These are phyloP conservation scores for Cotoneaster glaucophyllus DNA, from an alignment of 306 rosid genomes.

Conservation along the genomic window DNA sequence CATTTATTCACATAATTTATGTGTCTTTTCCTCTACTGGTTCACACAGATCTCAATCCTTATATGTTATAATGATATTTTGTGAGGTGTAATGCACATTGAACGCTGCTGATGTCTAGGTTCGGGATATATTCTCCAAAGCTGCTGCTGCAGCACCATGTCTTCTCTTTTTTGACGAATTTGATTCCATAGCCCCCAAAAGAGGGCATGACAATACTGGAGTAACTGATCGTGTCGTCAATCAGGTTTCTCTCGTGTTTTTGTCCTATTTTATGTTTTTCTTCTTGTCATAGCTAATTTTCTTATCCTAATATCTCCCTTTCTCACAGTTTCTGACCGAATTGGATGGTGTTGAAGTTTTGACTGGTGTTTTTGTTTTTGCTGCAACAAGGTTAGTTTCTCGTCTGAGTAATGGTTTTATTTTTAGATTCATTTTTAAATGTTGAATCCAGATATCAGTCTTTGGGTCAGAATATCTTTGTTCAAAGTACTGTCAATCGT, in stretches of 20 bases:
- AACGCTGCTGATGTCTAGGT: slow-evolving; percentile 43
- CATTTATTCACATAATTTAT: background rate
- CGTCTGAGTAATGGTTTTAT: background rate
- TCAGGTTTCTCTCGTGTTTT: slow-evolving; percentile 50
- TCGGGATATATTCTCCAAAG: slow-evolving; percentile 90
- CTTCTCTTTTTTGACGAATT: slow-evolving; percentile 92
- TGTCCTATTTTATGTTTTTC: background rate
- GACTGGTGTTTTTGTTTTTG: slow-evolving; percentile 95
- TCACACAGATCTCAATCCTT: background rate
- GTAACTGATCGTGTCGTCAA: slow-evolving; percentile 97
- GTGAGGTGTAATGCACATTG: background rate
- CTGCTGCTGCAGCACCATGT: slow-evolving; percentile 95
- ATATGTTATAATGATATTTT: background rate
- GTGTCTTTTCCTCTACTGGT: background rate
- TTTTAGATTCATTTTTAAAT: background rate
- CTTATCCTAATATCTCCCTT: slow-evolving; percentile 23
- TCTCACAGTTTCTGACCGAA: slow-evolving; percentile 84
- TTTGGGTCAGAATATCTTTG: background rate
- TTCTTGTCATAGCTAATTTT: slow-evolving; percentile 8
- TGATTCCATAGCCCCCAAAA: slow-evolving; percentile 96
- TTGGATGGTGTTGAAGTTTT: slow-evolving; percentile 93
- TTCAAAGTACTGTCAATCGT: background rate
- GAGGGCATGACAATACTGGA: slow-evolving; percentile 99
- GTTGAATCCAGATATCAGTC: background rate
- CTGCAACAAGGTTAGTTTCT: slow-evolving; percentile 90